Evolutionary conservation across 306 rosid species (phyloP), one percentile per base, ranked within the genome.

Genomic region (Lathyrus oleraceus): DNA sequence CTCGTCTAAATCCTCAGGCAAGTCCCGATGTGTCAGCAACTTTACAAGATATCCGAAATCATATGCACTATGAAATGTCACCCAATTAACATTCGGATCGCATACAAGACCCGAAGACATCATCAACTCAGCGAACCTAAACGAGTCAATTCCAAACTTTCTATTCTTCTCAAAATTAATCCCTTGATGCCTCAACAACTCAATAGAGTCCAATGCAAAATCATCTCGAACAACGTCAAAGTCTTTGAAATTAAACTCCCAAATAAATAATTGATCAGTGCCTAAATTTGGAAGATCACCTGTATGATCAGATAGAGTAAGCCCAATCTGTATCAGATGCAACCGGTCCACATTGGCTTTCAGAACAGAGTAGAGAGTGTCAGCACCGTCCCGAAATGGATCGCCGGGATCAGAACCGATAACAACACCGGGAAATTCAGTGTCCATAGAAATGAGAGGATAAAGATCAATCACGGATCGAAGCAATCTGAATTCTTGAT

Each of bases 371-470:
- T 88, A 90, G 19, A 84, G 83, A 1, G 21, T 0, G 72, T 62
- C 17, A 21, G 27, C 12, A 25, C 76, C 73, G 65, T 38, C 25
- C 25, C 25, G 25, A 23, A 23, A 23, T 2, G 71, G 77, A 20
- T 76, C 83, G 0, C 20, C 72, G 11, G 82, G 1, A 43, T 76
- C 85, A 5, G 81, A 78, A 9, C 88, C 85, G 54, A 81, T 40
- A 1, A 90, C 86, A 7, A 90, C 82, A 21, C 97, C 97, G 4
- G 97, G 97, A 42, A 90, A 90, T 69, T 90, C 97, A 1, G 97
- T 90, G 27, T 90, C 95, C 97, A 90, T 90, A 6, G 97, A 68
- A 38, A 88, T 53, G 4, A 77, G 32, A 2, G 95, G 92, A 61
- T 39, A 72, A 0, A 38, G 52, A 28, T 90, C 92, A 53, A 90